phyloP scores from a whole-genome alignment of 2,329 filamentous ascomycete species.

The Sporothrix variecibatus region DNA sequence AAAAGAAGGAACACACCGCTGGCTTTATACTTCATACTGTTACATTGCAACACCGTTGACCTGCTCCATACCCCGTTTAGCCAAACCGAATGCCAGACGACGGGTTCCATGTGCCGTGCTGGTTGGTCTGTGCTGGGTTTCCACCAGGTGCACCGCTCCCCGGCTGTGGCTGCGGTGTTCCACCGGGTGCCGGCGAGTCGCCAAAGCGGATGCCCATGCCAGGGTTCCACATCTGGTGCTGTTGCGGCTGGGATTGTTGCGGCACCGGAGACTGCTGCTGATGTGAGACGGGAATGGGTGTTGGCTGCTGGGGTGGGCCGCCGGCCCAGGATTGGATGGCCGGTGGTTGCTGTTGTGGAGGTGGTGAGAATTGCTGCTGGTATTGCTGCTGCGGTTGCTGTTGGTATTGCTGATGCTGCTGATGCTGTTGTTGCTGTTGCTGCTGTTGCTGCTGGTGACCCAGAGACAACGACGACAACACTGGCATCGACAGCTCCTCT shows the following conservation, averaged over 20 bases:
- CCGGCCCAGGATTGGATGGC: conserved; percentile 62
- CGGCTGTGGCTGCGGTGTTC: conserved; percentile 21
- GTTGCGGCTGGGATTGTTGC: conserved; percentile 24
- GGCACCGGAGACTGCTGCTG: neutral
- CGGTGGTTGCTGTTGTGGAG: conserved; percentile 37
- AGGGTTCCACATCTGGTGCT: conserved; percentile 68
- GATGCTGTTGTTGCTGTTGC: conserved; percentile 33
- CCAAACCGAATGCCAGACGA: conserved; percentile 31
- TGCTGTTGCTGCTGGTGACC: conserved; percentile 27
- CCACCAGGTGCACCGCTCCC: conserved; percentile 24
- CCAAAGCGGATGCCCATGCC: conserved; percentile 80
- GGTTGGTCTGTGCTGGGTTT: neutral
- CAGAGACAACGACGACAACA: conserved; percentile 48
- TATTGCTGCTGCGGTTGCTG: conserved; percentile 25
- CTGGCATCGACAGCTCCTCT: conserved; percentile 60
- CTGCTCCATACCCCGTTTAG: neutral
- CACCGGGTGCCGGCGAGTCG: conserved; percentile 40
- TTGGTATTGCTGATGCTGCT: neutral
- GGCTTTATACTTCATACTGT: neutral
- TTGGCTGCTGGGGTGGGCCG: conserved; percentile 56
- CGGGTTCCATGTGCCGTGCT: conserved; percentile 29
- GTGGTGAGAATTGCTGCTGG: conserved; percentile 32
- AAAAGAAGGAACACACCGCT: neutral
- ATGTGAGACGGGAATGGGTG: conserved; percentile 10
- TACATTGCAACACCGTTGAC: neutral